Evolutionary conservation across 768 basidiomycete species (phyloP), one percentile per base, ranked within the genome.

Genomic region (Hebeloma cylindrosporum): DNA sequence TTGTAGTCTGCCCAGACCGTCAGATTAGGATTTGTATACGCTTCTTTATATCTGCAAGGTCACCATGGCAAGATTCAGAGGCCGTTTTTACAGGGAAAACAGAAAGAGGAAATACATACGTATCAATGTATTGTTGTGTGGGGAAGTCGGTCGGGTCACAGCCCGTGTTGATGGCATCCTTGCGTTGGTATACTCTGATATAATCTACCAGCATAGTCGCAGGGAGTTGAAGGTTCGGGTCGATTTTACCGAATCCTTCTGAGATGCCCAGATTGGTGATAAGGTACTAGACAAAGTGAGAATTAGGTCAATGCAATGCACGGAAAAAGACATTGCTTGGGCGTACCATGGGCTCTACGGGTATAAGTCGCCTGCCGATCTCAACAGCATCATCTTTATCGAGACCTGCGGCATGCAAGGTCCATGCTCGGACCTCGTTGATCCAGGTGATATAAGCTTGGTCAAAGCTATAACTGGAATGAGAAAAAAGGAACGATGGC

Each of bases 91-190:
- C 9, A 2, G 22, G 44, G 14, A 9, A 32, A 16, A 22, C 6
- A 27, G 14, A 32, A 21, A 52, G 20, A 30, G 20, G 37, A 32
- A 43, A 17, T 2, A 58, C 63, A 11, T 61, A 85, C 80, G 74
- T 66, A 18, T 81, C 59, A 53, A 93, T 94, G 58, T 93, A 93
- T 1, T 72, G 63, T 9, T 68, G 60, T 0, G 92, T 94, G 0
- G 92, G 90, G 59, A 73, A 80, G 13, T 75, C 72, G 2, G 57
- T 51, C 4, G 90, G 88, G 57, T 89, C 83, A 51, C 83, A 85
- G 1, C 82, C 81, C 42, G 80, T 66, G 48, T 79, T 81, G 27
- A 69, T 61, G 31, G 60, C 44, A 42, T 72, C 65, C 39, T 68
- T 66, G 8, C 65, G 67, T 50, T 82, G 82, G 54, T 83, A 84